Evolutionary conservation across 352 stramenopile species (phyloP), one percentile per base, ranked within the genome.

Genomic region (Ochromonadaceae sp.): DNA sequence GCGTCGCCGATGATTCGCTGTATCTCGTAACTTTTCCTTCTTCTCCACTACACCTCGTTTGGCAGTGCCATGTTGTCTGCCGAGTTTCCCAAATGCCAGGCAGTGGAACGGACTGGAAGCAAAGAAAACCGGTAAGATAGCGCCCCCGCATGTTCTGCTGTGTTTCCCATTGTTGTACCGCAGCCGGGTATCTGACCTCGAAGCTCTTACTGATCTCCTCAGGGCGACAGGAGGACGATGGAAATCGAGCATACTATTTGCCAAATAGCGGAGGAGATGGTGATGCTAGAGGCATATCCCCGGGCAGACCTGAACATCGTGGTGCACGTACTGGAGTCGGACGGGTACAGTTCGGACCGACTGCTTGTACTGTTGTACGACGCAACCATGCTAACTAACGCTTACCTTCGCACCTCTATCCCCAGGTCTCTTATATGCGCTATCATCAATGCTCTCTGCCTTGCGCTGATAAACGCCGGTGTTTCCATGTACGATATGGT

Each of bases 401-500:
- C n/a, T n/a, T n/a, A n/a, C n/a, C n/a, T n/a, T 36, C 7, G 31
- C 25, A 9, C 30, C 17, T 25, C 48, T n/a, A 48, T 60, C 20
- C 7, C 9, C 36, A 60, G 52, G 22, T 63, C 55, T 32, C 31
- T 63, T 2, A 25, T 50, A 12, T 47, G 38, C 31, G 39, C 55
- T 28, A 28, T 50, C 36, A 36, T 63, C 2, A 63, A 63, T 31
- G 55, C 55, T 25, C 26, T 63, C 22, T 34, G 5, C 28, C 38
- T 63, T 36, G 55, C 55, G 10, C 26, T 63, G 20, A 63, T 63
- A 42, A 2, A 55, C 26, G 55, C 55, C 26, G 55, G 55, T 26
- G 41, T 63, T 20, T 9, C 55, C 1, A 63, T 63, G 55, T 30
- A 9, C 28, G 55, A 63, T 31, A 52, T 53, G 35, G 3, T 63